Conservation (phyloP, 2,329 filamentous ascomycete species). For the Aspergillus sp. region DNA sequence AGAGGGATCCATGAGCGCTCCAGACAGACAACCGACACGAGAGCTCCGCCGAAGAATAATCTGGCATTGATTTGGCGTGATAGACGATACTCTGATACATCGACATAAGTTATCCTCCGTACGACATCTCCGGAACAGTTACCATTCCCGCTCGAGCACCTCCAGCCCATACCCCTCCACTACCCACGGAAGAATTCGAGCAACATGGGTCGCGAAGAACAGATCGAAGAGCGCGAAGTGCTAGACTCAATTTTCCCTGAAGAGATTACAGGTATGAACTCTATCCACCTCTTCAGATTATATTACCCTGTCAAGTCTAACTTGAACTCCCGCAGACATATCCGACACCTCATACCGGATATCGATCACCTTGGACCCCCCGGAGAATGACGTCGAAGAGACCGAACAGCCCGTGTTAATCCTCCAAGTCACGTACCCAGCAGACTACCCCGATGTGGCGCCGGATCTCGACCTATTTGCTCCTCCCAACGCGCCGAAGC, state of each 20-base stretch:
- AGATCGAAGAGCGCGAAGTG: conserved; percentile 93
- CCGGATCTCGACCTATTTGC: conserved; percentile 78
- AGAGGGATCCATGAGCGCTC: not conserved
- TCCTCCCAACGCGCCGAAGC: conserved; percentile 66
- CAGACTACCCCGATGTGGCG: conserved; percentile 82
- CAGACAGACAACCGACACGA: not conserved
- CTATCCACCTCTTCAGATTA: not conserved
- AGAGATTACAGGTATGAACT: conserved; percentile 76
- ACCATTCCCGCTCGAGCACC: conserved; percentile 1
- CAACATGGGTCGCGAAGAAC: conserved; percentile 69
- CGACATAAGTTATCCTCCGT: not conserved
- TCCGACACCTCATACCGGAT: conserved; percentile 88
- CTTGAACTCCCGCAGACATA: conserved; percentile 61
- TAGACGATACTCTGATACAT: not conserved
- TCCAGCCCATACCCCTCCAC: conserved; percentile 27
- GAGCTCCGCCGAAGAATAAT: not conserved
- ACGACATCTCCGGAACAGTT: not conserved
- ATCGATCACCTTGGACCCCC: conserved; percentile 78
- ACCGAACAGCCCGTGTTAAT: conserved; percentile 67
- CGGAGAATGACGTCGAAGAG: conserved; percentile 62
- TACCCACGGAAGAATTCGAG: conserved; percentile 24
- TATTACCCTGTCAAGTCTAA: not conserved
- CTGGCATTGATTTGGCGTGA: not conserved
- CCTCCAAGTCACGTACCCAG: conserved; percentile 85
- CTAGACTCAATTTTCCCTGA: conserved; percentile 98